These are phyloP conservation scores for Chalaropsis ovoidea DNA, from an alignment of 2,329 filamentous ascomycete genomes.

Conservation along the genomic window DNA sequence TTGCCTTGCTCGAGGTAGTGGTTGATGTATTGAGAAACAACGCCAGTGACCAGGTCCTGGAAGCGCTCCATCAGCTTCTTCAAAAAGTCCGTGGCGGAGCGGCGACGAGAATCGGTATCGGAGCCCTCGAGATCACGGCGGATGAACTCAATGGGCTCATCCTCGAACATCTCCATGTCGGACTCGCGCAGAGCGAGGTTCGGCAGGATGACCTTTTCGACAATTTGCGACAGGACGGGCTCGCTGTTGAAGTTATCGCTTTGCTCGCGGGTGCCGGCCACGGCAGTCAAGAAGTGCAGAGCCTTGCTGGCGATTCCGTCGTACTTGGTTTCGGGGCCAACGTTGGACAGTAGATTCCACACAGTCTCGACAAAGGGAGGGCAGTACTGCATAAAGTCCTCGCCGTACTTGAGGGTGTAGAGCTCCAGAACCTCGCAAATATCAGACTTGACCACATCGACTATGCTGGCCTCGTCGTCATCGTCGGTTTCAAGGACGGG, in stretches of 20 bases:
- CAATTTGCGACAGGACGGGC: constrained; percentile 68
- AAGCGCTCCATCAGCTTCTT: constrained; percentile 82
- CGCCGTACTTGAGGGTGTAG: constrained; percentile 90
- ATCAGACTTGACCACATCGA: constrained; percentile 82
- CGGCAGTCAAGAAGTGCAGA: constrained; percentile 83
- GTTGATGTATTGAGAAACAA: constrained; percentile 79
- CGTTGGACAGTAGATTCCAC: constrained; percentile 81
- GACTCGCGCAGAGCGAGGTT: constrained; percentile 88
- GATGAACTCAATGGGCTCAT: constrained; percentile 98
- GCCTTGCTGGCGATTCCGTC: constrained; percentile 91
- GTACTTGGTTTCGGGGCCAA: constrained; percentile 81
- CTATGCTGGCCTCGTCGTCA: constrained; percentile 72
- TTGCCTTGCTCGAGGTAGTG: constrained; percentile 75
- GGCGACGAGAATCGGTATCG: constrained; percentile 82
- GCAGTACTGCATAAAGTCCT: constrained; percentile 75
- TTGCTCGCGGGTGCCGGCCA: constrained; percentile 67
- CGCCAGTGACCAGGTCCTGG: constrained; percentile 69
- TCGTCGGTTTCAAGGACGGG: constrained; percentile 72
- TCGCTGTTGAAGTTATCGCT: constrained; percentile 78
- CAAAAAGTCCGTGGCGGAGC: constrained; percentile 91
- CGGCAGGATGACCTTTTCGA: constrained; percentile 90
- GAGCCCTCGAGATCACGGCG: constrained; percentile 89
- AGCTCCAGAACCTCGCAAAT: constrained; percentile 87
- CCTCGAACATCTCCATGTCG: constrained; percentile 91
- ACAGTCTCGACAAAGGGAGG: constrained; percentile 78